phyloP scores from a whole-genome alignment of 2,329 filamentous ascomycete species.

The Colletotrichum incanum region DNA sequence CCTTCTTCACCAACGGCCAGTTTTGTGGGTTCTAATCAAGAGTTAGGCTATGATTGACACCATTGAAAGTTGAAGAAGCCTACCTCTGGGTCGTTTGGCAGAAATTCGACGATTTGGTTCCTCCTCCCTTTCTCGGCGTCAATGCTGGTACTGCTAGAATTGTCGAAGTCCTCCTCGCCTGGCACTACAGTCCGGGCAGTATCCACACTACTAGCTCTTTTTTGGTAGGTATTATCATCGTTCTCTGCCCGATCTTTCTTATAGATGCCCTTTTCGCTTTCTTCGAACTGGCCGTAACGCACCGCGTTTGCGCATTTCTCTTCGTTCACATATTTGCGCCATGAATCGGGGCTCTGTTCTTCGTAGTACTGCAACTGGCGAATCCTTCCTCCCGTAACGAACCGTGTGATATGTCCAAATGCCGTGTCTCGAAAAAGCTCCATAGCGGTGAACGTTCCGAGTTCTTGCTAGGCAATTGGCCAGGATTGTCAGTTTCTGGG shows the following conservation, averaged over 20 bases:
- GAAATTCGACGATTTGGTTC: slow-evolving; percentile 15
- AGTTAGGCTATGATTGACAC: background rate
- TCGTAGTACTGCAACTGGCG: slow-evolving; percentile 26
- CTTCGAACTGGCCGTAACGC: background rate
- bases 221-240: too few relatives aligned
- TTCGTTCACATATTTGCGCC: slow-evolving; percentile 18
- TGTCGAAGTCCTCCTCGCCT: background rate
- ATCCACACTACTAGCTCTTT: background rate
- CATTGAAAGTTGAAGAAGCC: background rate
- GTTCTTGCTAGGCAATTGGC: background rate
- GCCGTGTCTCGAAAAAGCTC: slow-evolving; percentile 28
- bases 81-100: slow-evolving; percentile 35
- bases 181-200: background rate
- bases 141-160: background rate
- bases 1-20: slow-evolving; percentile 21
- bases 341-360: slow-evolving; percentile 8
- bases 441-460: background rate
- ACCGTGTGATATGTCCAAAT: slow-evolving; percentile 11
- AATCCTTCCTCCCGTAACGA: background rate
- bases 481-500: background rate
- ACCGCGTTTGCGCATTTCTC: background rate
- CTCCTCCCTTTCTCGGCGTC: slow-evolving; percentile 13
- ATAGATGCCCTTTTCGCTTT: background rate
- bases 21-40: slow-evolving; percentile 11
- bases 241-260: background rate